These are phyloP conservation scores for Olyra latifolia DNA, from an alignment of 176 grass and related monocot genomes.

Conservation along the genomic window DNA sequence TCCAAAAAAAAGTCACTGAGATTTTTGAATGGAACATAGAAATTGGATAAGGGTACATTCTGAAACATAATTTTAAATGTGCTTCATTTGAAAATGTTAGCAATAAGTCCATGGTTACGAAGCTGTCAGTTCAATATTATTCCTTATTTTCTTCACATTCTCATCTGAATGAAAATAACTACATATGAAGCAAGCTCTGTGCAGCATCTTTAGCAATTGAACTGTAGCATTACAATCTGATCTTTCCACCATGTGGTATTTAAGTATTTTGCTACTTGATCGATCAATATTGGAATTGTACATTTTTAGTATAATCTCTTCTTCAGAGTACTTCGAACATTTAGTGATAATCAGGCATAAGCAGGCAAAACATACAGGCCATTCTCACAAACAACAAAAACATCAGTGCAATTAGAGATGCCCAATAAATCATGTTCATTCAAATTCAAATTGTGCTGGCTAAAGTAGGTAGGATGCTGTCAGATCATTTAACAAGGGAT, in stretches of 20 bases:
- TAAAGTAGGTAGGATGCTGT: background rate
- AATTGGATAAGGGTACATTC: background rate
- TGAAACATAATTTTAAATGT: background rate
- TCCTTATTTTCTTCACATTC: background rate
- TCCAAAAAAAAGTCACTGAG: constrained; percentile 6
- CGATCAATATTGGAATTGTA: background rate
- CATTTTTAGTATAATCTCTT: background rate
- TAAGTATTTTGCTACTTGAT: background rate
- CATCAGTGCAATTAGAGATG: background rate
- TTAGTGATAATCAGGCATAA: background rate
- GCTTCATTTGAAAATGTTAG: background rate
- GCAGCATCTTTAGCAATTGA: background rate
- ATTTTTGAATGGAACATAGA: background rate
- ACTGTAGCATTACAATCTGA: background rate
- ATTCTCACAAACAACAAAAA: background rate
- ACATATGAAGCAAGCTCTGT: background rate
- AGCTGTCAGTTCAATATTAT: background rate
- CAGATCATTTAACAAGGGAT: background rate
- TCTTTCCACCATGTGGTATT: background rate
- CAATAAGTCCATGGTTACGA: background rate
- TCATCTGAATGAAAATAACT: background rate
- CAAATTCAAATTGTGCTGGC: background rate
- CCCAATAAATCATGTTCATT: background rate
- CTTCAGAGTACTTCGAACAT: background rate
- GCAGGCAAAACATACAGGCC: background rate